Evolutionary conservation across 306 rosid genomes (phyloP).

Genomic region (Begonia masoniana): DNA sequence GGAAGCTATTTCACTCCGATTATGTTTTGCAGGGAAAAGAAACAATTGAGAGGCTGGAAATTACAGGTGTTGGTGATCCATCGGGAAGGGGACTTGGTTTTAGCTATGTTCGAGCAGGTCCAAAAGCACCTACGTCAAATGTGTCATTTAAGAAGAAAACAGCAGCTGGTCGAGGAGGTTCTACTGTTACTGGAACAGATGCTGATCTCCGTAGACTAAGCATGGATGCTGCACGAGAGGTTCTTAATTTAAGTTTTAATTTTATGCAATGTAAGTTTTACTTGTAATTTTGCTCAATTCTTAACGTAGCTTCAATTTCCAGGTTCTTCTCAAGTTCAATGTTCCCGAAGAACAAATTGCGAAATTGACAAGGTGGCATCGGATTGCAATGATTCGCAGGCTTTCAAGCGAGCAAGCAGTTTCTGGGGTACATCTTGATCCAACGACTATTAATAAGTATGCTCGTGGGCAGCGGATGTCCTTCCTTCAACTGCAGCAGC

Average conservation of each 20-base stretch:
- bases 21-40: constrained; percentile 61
- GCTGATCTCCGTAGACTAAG: constrained; percentile 98
- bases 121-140: constrained; percentile 73
- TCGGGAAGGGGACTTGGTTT: constrained; percentile 95
- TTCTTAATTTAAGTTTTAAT: constrained; percentile 5
- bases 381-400: constrained; percentile 98
- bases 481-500: constrained; percentile 96
- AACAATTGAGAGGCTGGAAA: constrained; percentile 86
- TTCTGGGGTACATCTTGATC: constrained; percentile 91
- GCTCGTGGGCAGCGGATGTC: constrained; percentile 99
- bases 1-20: background rate
- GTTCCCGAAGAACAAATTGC: constrained; percentile 88
- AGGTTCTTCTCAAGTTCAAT: constrained; percentile 91
- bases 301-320: constrained; percentile 14
- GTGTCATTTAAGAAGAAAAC: constrained; percentile 72
- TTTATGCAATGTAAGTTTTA: background rate
- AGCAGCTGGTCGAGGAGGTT: constrained; percentile 57
- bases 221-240: constrained; percentile 99
- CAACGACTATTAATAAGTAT: constrained; percentile 85
- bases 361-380: constrained; percentile 94
- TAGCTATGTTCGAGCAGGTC: constrained; percentile 77
- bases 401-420: constrained; percentile 98
- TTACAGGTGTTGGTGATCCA: constrained; percentile 97
- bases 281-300: background rate
- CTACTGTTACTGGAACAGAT: constrained; percentile 96